phyloP scores from a whole-genome alignment of 176 grass and related monocot genomes.

The Urochloa ruziziensis region DNA sequence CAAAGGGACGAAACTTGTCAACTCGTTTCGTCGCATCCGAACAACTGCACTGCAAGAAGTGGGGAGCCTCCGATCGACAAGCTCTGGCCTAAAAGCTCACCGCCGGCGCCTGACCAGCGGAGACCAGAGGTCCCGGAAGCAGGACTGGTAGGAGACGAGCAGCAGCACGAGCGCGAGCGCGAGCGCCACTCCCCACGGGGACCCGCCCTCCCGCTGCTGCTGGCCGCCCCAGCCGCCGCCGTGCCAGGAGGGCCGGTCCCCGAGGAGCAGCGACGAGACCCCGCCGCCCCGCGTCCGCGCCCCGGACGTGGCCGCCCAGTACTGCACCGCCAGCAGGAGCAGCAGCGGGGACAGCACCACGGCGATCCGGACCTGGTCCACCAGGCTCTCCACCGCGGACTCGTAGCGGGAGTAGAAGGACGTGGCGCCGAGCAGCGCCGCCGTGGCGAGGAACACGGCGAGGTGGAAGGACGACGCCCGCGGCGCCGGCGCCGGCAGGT shows the following conservation, averaged over 20 bases:
- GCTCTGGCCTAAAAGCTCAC: constrained; percentile 1
- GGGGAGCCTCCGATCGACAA: neutral
- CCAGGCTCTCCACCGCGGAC: constrained; percentile 57
- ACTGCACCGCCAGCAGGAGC: constrained; percentile 73
- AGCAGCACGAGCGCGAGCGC: constrained; percentile 73
- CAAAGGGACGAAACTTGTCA: neutral
- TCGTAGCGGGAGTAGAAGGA: constrained; percentile 71
- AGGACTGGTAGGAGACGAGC: constrained; percentile 92
- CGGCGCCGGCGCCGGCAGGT: constrained; percentile 20
- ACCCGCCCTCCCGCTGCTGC: constrained; percentile 27
- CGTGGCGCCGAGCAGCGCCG: constrained; percentile 51
- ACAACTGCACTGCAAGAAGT: neutral
- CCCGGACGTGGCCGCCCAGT: constrained; percentile 50
- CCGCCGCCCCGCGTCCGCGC: constrained; percentile 16
- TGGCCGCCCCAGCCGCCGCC: neutral
- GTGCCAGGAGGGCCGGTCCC: constrained; percentile 24
- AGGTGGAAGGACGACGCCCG: constrained; percentile 54
- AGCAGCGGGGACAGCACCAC: constrained; percentile 77
- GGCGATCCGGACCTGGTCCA: constrained; percentile 53
- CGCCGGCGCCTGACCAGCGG: constrained; percentile 50
- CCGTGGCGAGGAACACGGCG: constrained; percentile 69
- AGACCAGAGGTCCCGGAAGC: constrained; percentile 80
- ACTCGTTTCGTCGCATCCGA: neutral
- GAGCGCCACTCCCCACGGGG: constrained; percentile 82
- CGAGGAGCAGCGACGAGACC: constrained; percentile 30